Conservation (phyloP, 495 filamentous ascomycete genomes). For the Trichoderma reesei region DNA sequence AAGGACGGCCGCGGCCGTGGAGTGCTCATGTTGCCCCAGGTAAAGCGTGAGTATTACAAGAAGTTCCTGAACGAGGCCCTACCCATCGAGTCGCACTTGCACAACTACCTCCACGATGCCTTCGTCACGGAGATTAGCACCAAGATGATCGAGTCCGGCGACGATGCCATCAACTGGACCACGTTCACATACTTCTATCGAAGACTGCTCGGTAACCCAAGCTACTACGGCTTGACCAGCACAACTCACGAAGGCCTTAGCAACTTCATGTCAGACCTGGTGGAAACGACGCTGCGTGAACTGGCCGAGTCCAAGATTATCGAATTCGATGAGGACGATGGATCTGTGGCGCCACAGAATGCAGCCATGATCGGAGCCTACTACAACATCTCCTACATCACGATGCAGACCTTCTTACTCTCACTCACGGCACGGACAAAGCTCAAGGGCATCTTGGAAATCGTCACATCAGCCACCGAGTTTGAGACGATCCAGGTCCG, state of each 20-base stretch:
- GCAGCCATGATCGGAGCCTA: conserved; percentile 97
- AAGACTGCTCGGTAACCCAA: conserved; percentile 91
- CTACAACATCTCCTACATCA: conserved; percentile 98
- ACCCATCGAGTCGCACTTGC: conserved; percentile 89
- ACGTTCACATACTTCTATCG: conserved; percentile 99
- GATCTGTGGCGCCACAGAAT: conserved; percentile 80
- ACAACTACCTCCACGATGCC: conserved; percentile 83
- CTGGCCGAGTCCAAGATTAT: conserved; percentile 91
- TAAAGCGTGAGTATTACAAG: conserved; percentile 95
- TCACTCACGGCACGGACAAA: conserved; percentile 82
- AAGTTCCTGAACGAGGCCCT: conserved; percentile 97
- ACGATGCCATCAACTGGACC: conserved; percentile 97
- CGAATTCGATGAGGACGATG: conserved; percentile 93
- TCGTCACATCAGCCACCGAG: conserved; percentile 92
- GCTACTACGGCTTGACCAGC: conserved; percentile 86
- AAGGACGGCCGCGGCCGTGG: conserved; percentile 73
- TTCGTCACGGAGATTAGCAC: conserved; percentile 96
- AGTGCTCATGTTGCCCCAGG: conserved; percentile 86
- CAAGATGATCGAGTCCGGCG: conserved; percentile 82
- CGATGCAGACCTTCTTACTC: conserved; percentile 99
- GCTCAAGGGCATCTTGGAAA: conserved; percentile 92
- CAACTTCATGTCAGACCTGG: conserved; percentile 87
- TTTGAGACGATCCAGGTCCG: conserved; percentile 94
- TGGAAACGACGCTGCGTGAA: conserved; percentile 87
- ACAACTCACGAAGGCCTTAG: conserved; percentile 88